Conservation (phyloP, 306 rosid genomes). For the Trifolium dubium region DNA sequence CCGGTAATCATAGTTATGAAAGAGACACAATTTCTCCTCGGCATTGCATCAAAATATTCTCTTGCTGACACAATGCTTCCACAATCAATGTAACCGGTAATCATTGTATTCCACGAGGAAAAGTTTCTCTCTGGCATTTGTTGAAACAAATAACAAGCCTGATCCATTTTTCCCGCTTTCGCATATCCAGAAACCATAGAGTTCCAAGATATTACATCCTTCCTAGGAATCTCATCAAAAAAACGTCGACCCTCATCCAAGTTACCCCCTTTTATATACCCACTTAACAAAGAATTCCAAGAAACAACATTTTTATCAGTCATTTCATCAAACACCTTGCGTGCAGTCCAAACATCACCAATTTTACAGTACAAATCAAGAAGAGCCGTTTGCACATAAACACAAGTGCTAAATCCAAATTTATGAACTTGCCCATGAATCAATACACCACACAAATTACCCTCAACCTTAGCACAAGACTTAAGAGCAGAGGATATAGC, state of each 20-base stretch:
- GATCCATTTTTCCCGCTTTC: constrained; percentile 58
- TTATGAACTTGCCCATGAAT: constrained; percentile 72
- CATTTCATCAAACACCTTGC: constrained; percentile 69
- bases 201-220: constrained; percentile 78
- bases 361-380: constrained; percentile 63
- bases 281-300: constrained; percentile 77
- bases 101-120: constrained; percentile 78
- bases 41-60: constrained; percentile 60
- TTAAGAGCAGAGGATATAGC: constrained; percentile 72
- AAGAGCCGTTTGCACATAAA: constrained; percentile 74
- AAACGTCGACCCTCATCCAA: constrained; percentile 54
- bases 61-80: constrained; percentile 58
- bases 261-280: constrained; percentile 61
- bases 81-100: constrained; percentile 60
- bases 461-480: constrained; percentile 63
- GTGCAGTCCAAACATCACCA: constrained; percentile 58
- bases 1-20: constrained; percentile 72
- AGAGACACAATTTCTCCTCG: constrained; percentile 59
- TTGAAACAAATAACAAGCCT: constrained; percentile 58
- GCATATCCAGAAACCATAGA: constrained; percentile 71
- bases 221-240: constrained; percentile 62
- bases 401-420: constrained; percentile 59
- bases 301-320: constrained; percentile 67
- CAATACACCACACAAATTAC: constrained; percentile 46
- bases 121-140: constrained; percentile 63